Percentiles rank a stretch among this genome's conserved stretches.
These are phyloP conservation scores for Curvularia verruculosa DNA, from an alignment of 2,329 filamentous ascomycete species.

Conservation along the genomic window DNA sequence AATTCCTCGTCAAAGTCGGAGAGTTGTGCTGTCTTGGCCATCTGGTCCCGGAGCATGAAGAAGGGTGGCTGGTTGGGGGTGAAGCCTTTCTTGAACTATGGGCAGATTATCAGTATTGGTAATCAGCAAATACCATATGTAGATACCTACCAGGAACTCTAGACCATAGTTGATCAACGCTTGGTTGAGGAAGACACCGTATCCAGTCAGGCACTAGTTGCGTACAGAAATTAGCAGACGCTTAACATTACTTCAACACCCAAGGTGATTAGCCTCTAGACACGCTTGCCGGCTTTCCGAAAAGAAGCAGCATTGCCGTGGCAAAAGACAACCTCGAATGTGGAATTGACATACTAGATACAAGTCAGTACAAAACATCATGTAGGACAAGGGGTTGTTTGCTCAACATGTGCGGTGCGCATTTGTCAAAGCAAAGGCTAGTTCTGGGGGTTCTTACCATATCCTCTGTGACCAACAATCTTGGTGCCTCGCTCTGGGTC, in stretches of 20 bases:
- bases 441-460: conserved; percentile 49
- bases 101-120: neutral
- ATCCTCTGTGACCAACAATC: conserved; percentile 91
- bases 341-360: neutral
- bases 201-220: conserved; percentile 74
- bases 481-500: conserved; percentile 82
- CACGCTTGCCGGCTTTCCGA: neutral
- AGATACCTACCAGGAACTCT: conserved; percentile 6
- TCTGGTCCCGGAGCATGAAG: conserved; percentile 90
- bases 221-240: neutral
- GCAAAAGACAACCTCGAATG: neutral
- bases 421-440: neutral
- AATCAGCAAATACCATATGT: neutral
- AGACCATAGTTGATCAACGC: conserved; percentile 90
- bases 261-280: too few species aligned
- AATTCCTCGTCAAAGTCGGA: conserved; percentile 97
- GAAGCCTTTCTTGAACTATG: conserved; percentile 71
- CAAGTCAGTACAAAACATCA: neutral
- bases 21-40: conserved; percentile 97
- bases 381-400: too few species aligned
- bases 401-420: neutral
- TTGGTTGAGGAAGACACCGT: conserved; percentile 89
- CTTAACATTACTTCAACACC: neutral
- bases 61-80: conserved; percentile 67
- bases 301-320: neutral